Evolutionary conservation across 768 basidiomycete genomes (phyloP).

Genomic region (Mycena rebaudengoi): DNA sequence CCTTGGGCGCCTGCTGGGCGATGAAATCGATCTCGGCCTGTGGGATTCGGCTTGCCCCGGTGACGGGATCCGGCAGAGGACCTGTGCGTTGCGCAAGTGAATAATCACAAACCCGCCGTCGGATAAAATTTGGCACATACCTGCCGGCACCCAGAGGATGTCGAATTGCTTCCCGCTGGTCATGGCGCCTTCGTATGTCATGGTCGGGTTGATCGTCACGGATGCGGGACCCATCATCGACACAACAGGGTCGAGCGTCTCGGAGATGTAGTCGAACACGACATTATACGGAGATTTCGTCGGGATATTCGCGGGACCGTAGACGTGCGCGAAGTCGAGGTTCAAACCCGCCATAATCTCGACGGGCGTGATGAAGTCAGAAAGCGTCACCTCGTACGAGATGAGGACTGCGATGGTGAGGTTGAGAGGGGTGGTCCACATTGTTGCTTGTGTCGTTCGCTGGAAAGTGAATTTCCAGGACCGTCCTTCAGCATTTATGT

Average conservation of each 20-base stretch:
- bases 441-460: too few species aligned
- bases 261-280: conserved; percentile 19
- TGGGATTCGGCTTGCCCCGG: conserved; percentile 2
- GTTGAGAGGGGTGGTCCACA: too few species aligned
- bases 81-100: neutral
- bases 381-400: conserved; percentile 23
- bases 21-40: conserved; percentile 32
- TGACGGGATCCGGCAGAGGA: neutral
- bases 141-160: conserved; percentile 28
- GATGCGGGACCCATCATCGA: neutral
- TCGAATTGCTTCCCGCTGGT: conserved; percentile 23
- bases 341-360: conserved; percentile 21
- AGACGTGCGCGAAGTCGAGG: conserved; percentile 8
- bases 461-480: too few species aligned
- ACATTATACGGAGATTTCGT: conserved; percentile 17
- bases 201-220: conserved; percentile 22
- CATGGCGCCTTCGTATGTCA: conserved; percentile 21
- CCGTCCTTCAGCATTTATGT: too few species aligned
- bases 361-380: conserved; percentile 23
- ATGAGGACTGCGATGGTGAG: conserved; percentile 25
- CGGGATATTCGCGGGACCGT: neutral
- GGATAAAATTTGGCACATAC: neutral
- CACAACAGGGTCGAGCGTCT: conserved; percentile 21
- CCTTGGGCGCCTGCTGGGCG: conserved; percentile 34
- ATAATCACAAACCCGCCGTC: neutral